Percentiles rank a stretch among this genome's conserved stretches.
These are phyloP conservation scores for Apophysomyces elegans DNA, from an alignment of 371 early-diverging fungal genomes.

Conservation along the genomic window DNA sequence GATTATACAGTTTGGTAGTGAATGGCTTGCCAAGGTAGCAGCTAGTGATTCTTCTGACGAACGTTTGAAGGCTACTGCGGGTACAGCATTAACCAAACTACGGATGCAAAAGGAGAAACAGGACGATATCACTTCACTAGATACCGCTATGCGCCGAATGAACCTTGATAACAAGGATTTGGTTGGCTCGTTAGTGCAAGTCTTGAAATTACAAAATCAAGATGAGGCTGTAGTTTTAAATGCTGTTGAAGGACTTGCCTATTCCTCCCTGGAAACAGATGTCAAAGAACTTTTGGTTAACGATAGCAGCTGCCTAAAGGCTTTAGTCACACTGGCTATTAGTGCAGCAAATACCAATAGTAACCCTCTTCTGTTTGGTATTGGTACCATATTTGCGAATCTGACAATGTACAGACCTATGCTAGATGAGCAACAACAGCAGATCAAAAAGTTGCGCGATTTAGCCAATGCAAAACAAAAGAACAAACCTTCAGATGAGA, in stretches of 20 bases:
- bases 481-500: conserved; percentile 34
- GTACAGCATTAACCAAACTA: conserved; percentile 69
- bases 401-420: conserved; percentile 71
- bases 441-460: conserved; percentile 75
- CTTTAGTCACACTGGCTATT: conserved; percentile 55
- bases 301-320: conserved; percentile 60
- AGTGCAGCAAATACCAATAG: conserved; percentile 42
- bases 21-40: conserved; percentile 60
- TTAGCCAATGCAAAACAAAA: conserved; percentile 57
- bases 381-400: conserved; percentile 72
- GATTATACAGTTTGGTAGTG: conserved; percentile 56
- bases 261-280: conserved; percentile 62
- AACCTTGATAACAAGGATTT: conserved; percentile 36
- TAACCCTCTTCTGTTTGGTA: conserved; percentile 64
- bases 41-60: conserved; percentile 47
- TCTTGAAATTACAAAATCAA: conserved; percentile 44
- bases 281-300: conserved; percentile 67
- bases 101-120: conserved; percentile 43
- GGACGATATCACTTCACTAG: conserved; percentile 18
- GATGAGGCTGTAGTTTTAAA: conserved; percentile 35
- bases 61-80: conserved; percentile 61
- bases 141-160: conserved; percentile 40
- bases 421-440: conserved; percentile 80
- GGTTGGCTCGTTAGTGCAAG: conserved; percentile 30
- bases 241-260: conserved; percentile 79